These are phyloP conservation scores for Schwanniomyces vanrijiae DNA, from an alignment of 805 yeast genomes.

Conservation along the genomic window DNA sequence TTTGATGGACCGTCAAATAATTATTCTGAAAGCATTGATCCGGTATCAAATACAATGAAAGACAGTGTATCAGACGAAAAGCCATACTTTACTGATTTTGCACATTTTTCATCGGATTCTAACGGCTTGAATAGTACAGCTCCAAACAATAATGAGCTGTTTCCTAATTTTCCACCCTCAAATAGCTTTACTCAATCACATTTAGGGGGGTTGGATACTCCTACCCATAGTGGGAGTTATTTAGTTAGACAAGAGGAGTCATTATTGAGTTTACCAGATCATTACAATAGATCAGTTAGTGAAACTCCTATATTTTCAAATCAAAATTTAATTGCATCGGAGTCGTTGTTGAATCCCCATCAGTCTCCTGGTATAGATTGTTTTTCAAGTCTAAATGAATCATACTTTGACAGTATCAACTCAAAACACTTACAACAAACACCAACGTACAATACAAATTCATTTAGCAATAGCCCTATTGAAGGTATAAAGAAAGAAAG, in stretches of 20 bases:
- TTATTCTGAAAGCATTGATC: constrained; percentile 8
- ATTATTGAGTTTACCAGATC: constrained; percentile 31
- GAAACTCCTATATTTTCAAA: constrained; percentile 17
- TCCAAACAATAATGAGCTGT: not conserved
- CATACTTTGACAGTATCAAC: constrained; percentile 9
- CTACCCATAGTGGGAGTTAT: not conserved
- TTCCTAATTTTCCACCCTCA: not conserved
- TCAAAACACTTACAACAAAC: constrained; percentile 3
- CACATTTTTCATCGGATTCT: not conserved
- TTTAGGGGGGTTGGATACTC: not conserved
- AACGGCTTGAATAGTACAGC: not conserved
- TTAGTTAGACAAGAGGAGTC: constrained; percentile 27
- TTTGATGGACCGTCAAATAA: constrained; percentile 43
- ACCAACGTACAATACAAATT: not conserved
- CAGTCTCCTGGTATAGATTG: constrained; percentile 2
- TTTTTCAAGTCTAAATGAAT: constrained; percentile 1
- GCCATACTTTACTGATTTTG: not conserved
- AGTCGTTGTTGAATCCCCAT: not conserved
- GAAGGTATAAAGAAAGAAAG: not conserved
- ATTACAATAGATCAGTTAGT: constrained; percentile 15
- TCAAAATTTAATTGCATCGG: constrained; percentile 6
- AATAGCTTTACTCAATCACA: constrained; percentile 9
- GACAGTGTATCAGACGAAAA: not conserved
- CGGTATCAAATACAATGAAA: not conserved
- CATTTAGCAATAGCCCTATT: constrained; percentile 1